These are phyloP conservation scores for Physocladia obscura DNA, from an alignment of 192 early-diverging fungal species.

Conservation along the genomic window DNA sequence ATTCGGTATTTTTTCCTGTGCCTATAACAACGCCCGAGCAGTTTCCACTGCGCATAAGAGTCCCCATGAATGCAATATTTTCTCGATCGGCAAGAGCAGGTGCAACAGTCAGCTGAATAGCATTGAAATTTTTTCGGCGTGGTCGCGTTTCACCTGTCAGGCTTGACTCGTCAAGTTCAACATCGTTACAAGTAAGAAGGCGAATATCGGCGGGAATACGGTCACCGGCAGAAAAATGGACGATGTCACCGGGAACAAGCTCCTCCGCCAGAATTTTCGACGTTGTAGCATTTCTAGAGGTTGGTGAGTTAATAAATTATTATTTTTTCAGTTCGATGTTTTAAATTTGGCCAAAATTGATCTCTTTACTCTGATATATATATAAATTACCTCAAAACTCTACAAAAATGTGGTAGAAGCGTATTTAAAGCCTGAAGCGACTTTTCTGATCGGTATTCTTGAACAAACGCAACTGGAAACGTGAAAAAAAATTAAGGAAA, in stretches of 20 bases:
- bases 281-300: constrained; percentile 58
- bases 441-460: constrained; percentile 84
- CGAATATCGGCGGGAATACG: constrained; percentile 92
- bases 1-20: constrained; percentile 86
- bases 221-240: constrained; percentile 84
- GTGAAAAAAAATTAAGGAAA: background rate
- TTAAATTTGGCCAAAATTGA: background rate
- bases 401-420: constrained; percentile 82
- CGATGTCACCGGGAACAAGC: constrained; percentile 90
- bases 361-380: background rate
- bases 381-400: constrained; percentile 73
- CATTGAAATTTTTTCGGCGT: constrained; percentile 63
- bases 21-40: constrained; percentile 88
- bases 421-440: constrained; percentile 82
- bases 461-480: constrained; percentile 76
- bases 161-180: constrained; percentile 90
- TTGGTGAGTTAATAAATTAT: no score
- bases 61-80: constrained; percentile 96
- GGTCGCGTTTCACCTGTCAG: constrained; percentile 87
- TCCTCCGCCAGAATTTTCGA: constrained; percentile 71
- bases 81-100: constrained; percentile 65
- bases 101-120: constrained; percentile 37
- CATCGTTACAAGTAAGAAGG: constrained; percentile 70
- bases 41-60: constrained; percentile 83
- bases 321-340: constrained; percentile 16